Conservation (phyloP, 441 rosid species). For the Kokia cookei region DNA sequence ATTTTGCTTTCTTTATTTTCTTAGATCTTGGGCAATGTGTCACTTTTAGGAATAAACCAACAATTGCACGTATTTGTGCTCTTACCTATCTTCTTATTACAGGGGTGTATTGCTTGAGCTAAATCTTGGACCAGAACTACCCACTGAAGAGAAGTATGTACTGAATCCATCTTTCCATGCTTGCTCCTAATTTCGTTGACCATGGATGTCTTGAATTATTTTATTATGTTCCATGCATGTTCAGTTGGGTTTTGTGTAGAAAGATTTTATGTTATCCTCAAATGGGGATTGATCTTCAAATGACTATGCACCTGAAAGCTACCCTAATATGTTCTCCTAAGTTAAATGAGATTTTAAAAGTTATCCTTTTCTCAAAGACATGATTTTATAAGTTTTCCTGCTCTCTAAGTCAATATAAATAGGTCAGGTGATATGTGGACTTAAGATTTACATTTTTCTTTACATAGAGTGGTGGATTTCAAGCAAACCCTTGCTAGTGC, state of each 20-base stretch:
- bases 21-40: neutral
- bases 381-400: neutral
- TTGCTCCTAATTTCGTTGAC: neutral
- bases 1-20: slow-evolving; percentile 2
- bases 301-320: neutral
- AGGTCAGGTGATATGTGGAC: neutral
- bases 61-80: neutral
- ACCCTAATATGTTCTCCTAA: neutral
- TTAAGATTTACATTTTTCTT: neutral
- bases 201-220: neutral
- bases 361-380: neutral
- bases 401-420: neutral
- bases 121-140: slow-evolving; percentile 48
- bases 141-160: slow-evolving; percentile 72
- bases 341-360: neutral
- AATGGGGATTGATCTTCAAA: neutral
- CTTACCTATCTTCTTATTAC: slow-evolving; percentile 5
- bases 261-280: neutral
- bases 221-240: neutral
- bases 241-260: neutral
- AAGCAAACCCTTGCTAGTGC: neutral
- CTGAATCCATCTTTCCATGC: neutral
- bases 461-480: neutral
- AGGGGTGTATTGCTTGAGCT: slow-evolving; percentile 45
- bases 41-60: neutral